These are phyloP conservation scores for Pichia insulana DNA, from an alignment of 805 yeast species.

Conservation along the genomic window DNA sequence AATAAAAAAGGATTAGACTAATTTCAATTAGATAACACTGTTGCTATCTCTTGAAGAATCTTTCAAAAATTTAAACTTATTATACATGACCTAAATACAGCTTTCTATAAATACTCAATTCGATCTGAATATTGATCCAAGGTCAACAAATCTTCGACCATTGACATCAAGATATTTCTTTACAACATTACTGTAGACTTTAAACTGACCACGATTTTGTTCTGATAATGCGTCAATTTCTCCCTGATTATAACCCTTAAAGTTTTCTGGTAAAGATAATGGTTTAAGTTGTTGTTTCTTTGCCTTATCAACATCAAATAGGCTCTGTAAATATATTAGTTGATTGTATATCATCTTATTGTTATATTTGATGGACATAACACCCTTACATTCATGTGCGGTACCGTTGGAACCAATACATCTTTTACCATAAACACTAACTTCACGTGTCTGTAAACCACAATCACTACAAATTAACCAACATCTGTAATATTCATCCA, in stretches of 20 bases:
- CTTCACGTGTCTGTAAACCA: slow-evolving; percentile 69
- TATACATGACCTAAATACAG: neutral
- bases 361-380: slow-evolving; percentile 65
- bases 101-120: neutral
- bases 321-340: slow-evolving; percentile 62
- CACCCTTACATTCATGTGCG: slow-evolving; percentile 66
- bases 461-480: slow-evolving; percentile 88
- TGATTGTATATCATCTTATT: slow-evolving; percentile 84
- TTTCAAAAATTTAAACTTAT: neutral
- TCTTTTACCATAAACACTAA: slow-evolving; percentile 81
- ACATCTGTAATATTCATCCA: slow-evolving; percentile 76
- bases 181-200: slow-evolving; percentile 46
- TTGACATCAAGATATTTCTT: slow-evolving; percentile 68
- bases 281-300: slow-evolving; percentile 50
- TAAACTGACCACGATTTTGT: slow-evolving; percentile 62
- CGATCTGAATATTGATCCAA: slow-evolving; percentile 59
- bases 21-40: neutral
- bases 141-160: slow-evolving; percentile 84
- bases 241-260: slow-evolving; percentile 32
- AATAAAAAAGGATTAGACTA: slow-evolving; percentile 4
- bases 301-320: slow-evolving; percentile 78
- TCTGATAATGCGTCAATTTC: slow-evolving; percentile 69
- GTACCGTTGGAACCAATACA: slow-evolving; percentile 63
- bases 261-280: slow-evolving; percentile 25
- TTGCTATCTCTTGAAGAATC: neutral